phyloP scores from a whole-genome alignment of 148 eudicot genomes.

The Rhododendron griersonianum region DNA sequence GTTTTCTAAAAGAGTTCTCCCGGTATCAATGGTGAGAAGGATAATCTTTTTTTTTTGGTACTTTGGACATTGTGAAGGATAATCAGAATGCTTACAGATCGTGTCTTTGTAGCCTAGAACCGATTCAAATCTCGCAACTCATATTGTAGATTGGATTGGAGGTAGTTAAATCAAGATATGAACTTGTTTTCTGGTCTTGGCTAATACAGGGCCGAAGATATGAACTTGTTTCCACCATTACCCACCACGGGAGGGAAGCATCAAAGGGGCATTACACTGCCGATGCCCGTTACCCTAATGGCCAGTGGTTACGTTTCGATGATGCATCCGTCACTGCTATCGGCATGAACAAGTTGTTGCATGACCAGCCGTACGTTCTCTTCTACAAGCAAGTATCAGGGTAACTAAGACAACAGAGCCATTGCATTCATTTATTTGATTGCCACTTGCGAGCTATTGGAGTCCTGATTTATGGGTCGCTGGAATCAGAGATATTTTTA shows the following conservation, averaged over 20 bases:
- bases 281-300: slow-evolving; percentile 64
- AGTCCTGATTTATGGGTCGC: background rate
- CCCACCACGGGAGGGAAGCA: slow-evolving; percentile 92
- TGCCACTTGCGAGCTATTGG: background rate
- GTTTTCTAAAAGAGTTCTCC: background rate
- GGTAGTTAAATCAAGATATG: background rate
- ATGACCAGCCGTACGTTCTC: slow-evolving; percentile 90
- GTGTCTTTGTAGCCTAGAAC: background rate
- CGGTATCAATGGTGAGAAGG: background rate
- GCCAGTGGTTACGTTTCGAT: slow-evolving; percentile 88
- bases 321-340: slow-evolving; percentile 73
- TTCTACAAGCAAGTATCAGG: slow-evolving; percentile 69
- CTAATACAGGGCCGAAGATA: slow-evolving; percentile 65
- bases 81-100: background rate
- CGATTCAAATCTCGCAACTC: background rate
- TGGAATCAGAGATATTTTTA: background rate
- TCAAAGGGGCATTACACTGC: slow-evolving; percentile 97
- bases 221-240: slow-evolving; percentile 83
- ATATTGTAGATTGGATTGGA: background rate
- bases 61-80: background rate
- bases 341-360: slow-evolving; percentile 64
- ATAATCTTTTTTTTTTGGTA: too few relatives aligned
- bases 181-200: background rate
- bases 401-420: background rate
- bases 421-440: background rate